Evolutionary conservation across 2,329 filamentous ascomycete genomes (phyloP).

Genomic region (Dendryphion nanum): DNA sequence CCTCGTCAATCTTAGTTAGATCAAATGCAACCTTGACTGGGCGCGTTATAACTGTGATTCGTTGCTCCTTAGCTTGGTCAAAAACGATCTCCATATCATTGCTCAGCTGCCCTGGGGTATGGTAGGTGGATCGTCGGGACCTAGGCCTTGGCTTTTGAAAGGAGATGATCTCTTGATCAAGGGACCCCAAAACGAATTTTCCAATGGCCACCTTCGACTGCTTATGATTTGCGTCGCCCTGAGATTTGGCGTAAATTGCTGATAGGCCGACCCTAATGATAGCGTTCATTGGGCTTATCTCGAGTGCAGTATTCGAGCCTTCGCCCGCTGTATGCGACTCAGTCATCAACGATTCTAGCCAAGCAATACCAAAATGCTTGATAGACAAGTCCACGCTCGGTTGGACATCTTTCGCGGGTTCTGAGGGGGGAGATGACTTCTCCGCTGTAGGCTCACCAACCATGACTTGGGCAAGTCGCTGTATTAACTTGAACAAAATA

Average conservation of each 20-base stretch:
- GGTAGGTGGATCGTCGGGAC: conserved; percentile 22
- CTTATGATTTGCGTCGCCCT: conserved; percentile 10
- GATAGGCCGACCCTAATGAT: conserved; percentile 26
- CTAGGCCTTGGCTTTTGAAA: conserved; percentile 42
- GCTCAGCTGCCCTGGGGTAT: conserved; percentile 21
- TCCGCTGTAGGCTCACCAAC: too few relatives aligned
- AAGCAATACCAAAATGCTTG: conserved; percentile 27
- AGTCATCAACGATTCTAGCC: conserved; percentile 28
- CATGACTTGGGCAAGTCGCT: conserved; percentile 9
- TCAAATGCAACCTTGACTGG: conserved; percentile 76
- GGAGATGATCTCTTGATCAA: conserved; percentile 51
- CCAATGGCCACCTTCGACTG: conserved; percentile 32
- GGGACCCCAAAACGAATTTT: conserved; percentile 49
- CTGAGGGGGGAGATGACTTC: too few relatives aligned
- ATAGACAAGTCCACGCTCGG: conserved; percentile 21
- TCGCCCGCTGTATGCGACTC: conserved; percentile 17
- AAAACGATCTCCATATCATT: conserved; percentile 35
- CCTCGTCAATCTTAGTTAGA: conserved; percentile 78
- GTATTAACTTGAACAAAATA: conserved; percentile 32
- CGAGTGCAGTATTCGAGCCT: conserved; percentile 12
- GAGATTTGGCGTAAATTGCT: conserved; percentile 21
- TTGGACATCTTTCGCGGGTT: conserved; percentile 1
- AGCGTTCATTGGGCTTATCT: conserved; percentile 24
- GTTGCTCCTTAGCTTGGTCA: conserved; percentile 27
- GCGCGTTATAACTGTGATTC: conserved; percentile 68